Percentiles rank a stretch among this genome's conserved stretches.
Evolutionary conservation across 202 grass and related monocot genomes (phyloP).

Genomic region (Panicum hallii): DNA sequence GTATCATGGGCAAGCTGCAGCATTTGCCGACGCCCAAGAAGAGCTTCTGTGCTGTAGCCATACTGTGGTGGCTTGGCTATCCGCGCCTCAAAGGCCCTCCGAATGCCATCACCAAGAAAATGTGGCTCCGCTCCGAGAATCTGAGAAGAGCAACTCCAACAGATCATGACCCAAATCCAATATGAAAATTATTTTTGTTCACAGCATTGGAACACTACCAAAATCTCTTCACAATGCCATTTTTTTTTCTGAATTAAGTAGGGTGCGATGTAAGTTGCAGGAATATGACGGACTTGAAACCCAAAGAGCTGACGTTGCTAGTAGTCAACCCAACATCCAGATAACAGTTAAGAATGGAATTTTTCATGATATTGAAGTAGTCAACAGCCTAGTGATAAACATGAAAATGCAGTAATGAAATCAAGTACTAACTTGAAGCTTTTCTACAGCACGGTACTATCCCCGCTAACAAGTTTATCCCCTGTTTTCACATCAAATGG

Average conservation of each 20-base stretch:
- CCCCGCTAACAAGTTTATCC: background rate
- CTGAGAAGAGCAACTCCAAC: conserved; percentile 32
- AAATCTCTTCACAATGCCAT: background rate
- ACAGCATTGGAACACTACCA: background rate
- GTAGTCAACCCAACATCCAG: background rate
- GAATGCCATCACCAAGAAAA: conserved; percentile 82
- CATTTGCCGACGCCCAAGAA: conserved; percentile 74
- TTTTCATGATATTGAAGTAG: background rate
- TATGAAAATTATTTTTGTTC: background rate
- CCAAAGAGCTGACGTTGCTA: background rate
- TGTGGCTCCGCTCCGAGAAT: conserved; percentile 81
- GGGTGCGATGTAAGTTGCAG: background rate
- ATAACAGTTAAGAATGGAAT: background rate
- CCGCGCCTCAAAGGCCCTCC: conserved; percentile 73
- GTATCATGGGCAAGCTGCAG: conserved; percentile 71
- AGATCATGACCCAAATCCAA: conserved; percentile 8
- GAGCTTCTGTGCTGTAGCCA: conserved; percentile 78
- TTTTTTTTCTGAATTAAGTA: background rate
- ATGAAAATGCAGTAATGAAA: background rate
- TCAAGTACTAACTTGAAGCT: background rate
- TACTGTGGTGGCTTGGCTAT: conserved; percentile 69
- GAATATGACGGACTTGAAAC: background rate
- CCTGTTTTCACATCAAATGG: background rate
- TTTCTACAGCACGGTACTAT: background rate
- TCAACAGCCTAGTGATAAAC: background rate